phyloP scores from a whole-genome alignment of 305 asterid genomes.

The Fraxinus sp. region DNA sequence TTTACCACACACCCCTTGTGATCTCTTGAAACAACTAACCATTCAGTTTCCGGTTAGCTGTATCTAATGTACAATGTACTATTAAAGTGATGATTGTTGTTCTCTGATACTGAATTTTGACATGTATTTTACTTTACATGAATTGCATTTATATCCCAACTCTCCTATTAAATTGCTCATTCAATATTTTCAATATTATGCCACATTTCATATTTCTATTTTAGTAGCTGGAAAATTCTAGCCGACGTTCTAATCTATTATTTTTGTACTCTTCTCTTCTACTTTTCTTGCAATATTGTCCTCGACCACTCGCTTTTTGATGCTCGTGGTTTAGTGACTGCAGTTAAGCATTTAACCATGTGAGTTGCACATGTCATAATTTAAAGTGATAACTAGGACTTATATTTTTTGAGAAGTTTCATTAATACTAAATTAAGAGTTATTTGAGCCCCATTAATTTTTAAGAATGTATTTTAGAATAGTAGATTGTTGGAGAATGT shows the following conservation, averaged over 20 bases:
- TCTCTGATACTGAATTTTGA: background rate
- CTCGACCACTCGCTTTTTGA: background rate
- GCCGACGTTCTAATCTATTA: background rate
- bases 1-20: no score
- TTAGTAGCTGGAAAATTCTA: background rate
- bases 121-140: background rate
- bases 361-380: background rate
- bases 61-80: conserved; percentile 4
- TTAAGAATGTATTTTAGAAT: no score
- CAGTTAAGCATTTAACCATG: background rate
- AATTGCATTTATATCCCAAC: background rate
- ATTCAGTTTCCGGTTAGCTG: background rate
- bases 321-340: background rate
- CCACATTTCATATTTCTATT: background rate
- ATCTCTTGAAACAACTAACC: conserved; percentile 1
- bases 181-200: background rate
- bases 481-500: no score
- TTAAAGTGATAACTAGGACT: background rate
- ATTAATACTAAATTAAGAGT: background rate
- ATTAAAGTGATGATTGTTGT: background rate
- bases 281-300: background rate
- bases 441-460: no score
- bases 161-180: background rate
- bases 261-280: background rate
- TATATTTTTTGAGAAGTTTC: background rate